A percentile compares a stretch with the other conserved stretches of the same genome.
Evolutionary conservation across 2,329 filamentous ascomycete species (phyloP).

Genomic region (Apiospora pterosperma): DNA sequence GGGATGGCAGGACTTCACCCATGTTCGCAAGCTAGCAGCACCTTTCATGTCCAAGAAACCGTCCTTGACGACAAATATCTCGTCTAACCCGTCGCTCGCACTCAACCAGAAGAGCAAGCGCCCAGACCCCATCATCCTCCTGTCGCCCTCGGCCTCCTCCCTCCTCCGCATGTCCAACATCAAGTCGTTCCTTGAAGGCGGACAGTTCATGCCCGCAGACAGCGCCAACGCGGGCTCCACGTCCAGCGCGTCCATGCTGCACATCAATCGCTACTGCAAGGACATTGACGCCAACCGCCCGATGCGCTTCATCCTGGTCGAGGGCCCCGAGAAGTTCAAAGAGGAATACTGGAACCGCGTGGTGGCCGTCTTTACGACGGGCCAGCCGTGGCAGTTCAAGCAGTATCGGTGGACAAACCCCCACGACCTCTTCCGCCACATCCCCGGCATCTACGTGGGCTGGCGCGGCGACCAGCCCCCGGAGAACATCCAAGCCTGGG

Average conservation of each 20-base stretch:
- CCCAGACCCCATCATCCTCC: slow-evolving; percentile 86
- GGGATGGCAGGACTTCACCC: slow-evolving; percentile 77
- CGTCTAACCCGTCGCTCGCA: slow-evolving; percentile 43
- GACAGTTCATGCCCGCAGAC: slow-evolving; percentile 77
- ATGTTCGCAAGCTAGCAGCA: slow-evolving; percentile 81
- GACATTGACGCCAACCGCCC: slow-evolving; percentile 66
- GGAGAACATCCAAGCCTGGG: slow-evolving; percentile 77
- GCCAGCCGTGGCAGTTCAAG: slow-evolving; percentile 98
- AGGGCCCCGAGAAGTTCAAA: slow-evolving; percentile 91
- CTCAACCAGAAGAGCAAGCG: slow-evolving; percentile 53
- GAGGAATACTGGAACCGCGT: slow-evolving; percentile 96
- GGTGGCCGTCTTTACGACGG: slow-evolving; percentile 95
- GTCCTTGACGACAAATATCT: slow-evolving; percentile 31
- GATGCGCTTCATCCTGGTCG: slow-evolving; percentile 92
- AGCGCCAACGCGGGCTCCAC: slow-evolving; percentile 52
- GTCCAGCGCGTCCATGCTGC: slow-evolving; percentile 74
- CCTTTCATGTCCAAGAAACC: slow-evolving; percentile 68
- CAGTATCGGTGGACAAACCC: slow-evolving; percentile 94
- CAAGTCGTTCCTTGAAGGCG: slow-evolving; percentile 86
- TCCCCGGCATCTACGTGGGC: slow-evolving; percentile 83
- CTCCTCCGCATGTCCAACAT: slow-evolving; percentile 94
- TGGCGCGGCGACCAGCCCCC: slow-evolving; percentile 84
- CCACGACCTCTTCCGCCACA: slow-evolving; percentile 83
- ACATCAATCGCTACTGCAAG: slow-evolving; percentile 76
- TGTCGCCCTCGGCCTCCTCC: slow-evolving; percentile 93